phyloP scores from a whole-genome alignment of 371 early-diverging fungal genomes.

The Smittium culicis region DNA sequence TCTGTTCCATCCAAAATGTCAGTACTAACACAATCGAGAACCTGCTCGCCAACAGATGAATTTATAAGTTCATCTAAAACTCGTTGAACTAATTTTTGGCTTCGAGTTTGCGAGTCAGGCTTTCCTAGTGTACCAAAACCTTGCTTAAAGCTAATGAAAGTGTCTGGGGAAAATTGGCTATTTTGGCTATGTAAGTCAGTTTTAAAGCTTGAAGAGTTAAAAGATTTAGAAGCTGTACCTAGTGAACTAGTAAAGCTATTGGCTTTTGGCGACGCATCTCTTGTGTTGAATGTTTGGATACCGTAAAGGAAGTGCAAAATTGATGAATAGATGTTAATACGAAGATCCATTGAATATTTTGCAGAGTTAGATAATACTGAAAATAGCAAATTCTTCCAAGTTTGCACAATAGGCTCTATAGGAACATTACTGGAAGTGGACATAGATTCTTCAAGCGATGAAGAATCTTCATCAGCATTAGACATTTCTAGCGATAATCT shows the following conservation, averaged over 20 bases:
- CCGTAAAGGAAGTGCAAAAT: constrained; percentile 48
- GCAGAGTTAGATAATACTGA: constrained; percentile 44
- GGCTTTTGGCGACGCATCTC: neutral
- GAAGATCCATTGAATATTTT: constrained; percentile 39
- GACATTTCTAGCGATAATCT: neutral
- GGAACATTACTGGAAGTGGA: constrained; percentile 28
- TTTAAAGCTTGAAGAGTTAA: neutral
- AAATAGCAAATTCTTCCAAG: constrained; percentile 50
- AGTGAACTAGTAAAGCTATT: neutral
- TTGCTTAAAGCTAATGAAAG: neutral
- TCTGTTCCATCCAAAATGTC: constrained; percentile 71
- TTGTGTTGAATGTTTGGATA: constrained; percentile 10
- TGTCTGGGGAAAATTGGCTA: neutral
- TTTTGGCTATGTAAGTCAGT: neutral
- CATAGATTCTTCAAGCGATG: neutral
- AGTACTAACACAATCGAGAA: constrained; percentile 51
- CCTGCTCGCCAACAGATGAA: constrained; percentile 40
- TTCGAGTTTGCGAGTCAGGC: constrained; percentile 10
- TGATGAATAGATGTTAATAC: constrained; percentile 72
- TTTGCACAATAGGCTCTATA: constrained; percentile 36
- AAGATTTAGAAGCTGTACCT: neutral
- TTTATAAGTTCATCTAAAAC: constrained; percentile 19
- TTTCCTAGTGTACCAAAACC: constrained; percentile 9
- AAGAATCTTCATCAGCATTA: neutral
- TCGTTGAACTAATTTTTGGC: constrained; percentile 19